phyloP scores from a whole-genome alignment of 202 grass and related monocot species.

The Panicum virgatum region DNA sequence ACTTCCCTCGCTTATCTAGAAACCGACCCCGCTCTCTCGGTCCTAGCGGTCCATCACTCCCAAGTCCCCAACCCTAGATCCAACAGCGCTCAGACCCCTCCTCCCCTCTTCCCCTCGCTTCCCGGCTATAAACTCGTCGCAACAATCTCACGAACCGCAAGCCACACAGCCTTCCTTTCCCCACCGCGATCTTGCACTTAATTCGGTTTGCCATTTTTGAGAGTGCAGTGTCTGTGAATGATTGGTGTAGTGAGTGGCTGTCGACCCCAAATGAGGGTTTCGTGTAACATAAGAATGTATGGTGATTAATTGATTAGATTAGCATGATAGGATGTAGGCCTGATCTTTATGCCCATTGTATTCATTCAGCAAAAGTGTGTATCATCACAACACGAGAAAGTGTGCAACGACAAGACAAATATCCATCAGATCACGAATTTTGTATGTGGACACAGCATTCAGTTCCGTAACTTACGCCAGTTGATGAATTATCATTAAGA shows the following conservation, averaged over 20 bases:
- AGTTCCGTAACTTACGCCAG: background rate
- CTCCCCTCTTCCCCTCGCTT: no score
- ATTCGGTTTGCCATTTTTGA: slow-evolving; percentile 37
- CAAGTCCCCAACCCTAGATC: no score
- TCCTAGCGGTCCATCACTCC: no score
- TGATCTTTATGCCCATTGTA: slow-evolving; percentile 35
- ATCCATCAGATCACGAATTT: slow-evolving; percentile 26
- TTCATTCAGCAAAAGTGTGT: slow-evolving; percentile 38
- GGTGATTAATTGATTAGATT: slow-evolving; percentile 54
- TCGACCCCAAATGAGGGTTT: slow-evolving; percentile 43
- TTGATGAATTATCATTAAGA: background rate
- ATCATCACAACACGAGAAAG: background rate
- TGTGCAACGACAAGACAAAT: background rate
- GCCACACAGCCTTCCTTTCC: no score
- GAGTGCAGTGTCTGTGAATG: background rate
- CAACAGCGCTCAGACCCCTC: no score
- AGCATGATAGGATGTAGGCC: slow-evolving; percentile 49
- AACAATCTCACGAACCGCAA: no score
- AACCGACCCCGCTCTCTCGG: no score
- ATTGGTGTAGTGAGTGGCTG: background rate
- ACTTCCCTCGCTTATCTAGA: no score
- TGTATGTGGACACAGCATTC: slow-evolving; percentile 27
- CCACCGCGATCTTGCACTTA: no score
- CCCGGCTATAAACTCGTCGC: no score
- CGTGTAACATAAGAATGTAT: slow-evolving; percentile 61